Percentiles rank a stretch among this genome's conserved stretches.
phyloP scores from a whole-genome alignment of 495 filamentous ascomycete genomes.

The Lasiosphaeria miniovina region DNA sequence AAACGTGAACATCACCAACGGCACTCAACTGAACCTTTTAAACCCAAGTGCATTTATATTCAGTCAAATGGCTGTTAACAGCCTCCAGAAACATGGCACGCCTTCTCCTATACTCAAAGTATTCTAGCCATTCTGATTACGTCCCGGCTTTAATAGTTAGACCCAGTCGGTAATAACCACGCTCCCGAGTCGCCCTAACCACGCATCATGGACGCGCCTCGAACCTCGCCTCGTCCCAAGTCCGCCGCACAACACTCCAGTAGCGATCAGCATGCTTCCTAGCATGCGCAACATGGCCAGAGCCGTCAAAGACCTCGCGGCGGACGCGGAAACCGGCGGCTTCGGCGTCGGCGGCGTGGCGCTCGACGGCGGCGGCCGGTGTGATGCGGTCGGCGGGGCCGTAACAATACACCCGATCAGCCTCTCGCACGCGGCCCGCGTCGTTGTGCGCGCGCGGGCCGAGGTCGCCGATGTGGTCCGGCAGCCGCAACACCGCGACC shows the following conservation, averaged over 20 bases:
- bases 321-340: slow-evolving; percentile 23
- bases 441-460: slow-evolving; percentile 28
- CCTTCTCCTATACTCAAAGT: too few relatives aligned
- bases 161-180: too few relatives aligned
- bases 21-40: too few relatives aligned
- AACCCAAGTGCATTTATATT: too few relatives aligned
- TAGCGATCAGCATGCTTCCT: slow-evolving; percentile 29
- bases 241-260: slow-evolving; percentile 27
- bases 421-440: slow-evolving; percentile 24
- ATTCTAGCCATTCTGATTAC: too few relatives aligned
- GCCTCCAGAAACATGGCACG: too few relatives aligned
- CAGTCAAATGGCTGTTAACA: too few relatives aligned
- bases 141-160: too few relatives aligned
- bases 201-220: too few relatives aligned
- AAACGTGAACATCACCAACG: too few relatives aligned
- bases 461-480: slow-evolving; percentile 28
- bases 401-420: slow-evolving; percentile 31
- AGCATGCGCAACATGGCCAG: slow-evolving; percentile 35
- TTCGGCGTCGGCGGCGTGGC: slow-evolving; percentile 26
- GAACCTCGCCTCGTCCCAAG: slow-evolving; percentile 21
- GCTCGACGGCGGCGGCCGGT: slow-evolving; percentile 30
- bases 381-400: slow-evolving; percentile 31
- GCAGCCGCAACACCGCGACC: slow-evolving; percentile 16
- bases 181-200: too few relatives aligned
- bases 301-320: slow-evolving; percentile 27